These are phyloP conservation scores for Parafenestella ontariensis DNA, from an alignment of 2,329 filamentous ascomycete genomes.

Conservation along the genomic window DNA sequence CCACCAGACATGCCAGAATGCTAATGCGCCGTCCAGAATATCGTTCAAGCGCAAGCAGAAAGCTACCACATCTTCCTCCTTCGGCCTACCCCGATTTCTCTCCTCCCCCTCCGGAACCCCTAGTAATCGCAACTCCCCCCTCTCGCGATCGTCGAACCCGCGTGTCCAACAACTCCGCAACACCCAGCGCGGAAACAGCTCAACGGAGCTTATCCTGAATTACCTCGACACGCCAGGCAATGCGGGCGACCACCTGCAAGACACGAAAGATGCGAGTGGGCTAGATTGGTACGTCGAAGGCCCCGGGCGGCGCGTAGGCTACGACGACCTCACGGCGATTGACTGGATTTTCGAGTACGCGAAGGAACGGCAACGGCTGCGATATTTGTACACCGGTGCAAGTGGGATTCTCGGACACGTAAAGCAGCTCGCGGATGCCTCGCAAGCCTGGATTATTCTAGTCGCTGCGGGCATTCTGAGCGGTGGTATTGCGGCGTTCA, in stretches of 20 bases:
- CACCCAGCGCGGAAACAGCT: constrained; percentile 28
- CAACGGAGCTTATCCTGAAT: constrained; percentile 51
- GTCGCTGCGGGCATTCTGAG: constrained; percentile 85
- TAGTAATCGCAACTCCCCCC: constrained; percentile 39
- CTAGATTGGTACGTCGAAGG: constrained; percentile 90
- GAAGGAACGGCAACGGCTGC: constrained; percentile 87
- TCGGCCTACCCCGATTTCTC: constrained; percentile 55
- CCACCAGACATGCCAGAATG: background rate
- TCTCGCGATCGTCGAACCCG: constrained; percentile 35
- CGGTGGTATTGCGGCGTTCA: constrained; percentile 83
- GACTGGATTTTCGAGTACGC: constrained; percentile 99
- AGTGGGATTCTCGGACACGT: constrained; percentile 76
- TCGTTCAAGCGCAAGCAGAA: constrained; percentile 77
- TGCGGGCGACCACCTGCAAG: constrained; percentile 47
- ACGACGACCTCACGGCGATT: constrained; percentile 95
- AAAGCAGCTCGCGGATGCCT: constrained; percentile 78
- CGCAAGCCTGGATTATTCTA: constrained; percentile 90
- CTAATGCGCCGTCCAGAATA: constrained; percentile 48
- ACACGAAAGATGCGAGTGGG: constrained; percentile 53
- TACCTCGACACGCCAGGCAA: constrained; percentile 51
- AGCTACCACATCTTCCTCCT: constrained; percentile 46
- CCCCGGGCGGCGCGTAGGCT: constrained; percentile 86
- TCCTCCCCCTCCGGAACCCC: constrained; percentile 45
- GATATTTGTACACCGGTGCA: constrained; percentile 74
- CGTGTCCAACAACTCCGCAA: constrained; percentile 31